A percentile compares a stretch with the other conserved stretches of the same genome.
phyloP scores from a whole-genome alignment of 495 filamentous ascomycete species.

The Penicillium flavigenum region DNA sequence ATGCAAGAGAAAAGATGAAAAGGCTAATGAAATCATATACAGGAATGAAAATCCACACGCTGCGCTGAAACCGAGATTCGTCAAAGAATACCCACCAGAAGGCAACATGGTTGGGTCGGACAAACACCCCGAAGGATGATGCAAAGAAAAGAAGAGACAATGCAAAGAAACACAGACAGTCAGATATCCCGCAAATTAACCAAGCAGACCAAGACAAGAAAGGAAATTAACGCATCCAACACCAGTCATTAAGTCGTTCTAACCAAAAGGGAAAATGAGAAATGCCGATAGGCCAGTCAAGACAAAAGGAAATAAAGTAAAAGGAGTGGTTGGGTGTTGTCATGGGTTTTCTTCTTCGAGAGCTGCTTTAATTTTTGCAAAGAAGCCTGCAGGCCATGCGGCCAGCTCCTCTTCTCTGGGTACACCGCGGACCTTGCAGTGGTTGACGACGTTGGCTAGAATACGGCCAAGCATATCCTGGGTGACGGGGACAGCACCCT shows the following conservation, averaged over 20 bases:
- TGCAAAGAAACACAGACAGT: slow-evolving; percentile 18
- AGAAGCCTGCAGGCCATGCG: slow-evolving; percentile 68
- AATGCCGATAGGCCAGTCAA: slow-evolving; percentile 15
- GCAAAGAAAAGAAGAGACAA: slow-evolving; percentile 10
- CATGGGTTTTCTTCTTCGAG: slow-evolving; percentile 52
- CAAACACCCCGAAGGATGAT: slow-evolving; percentile 14
- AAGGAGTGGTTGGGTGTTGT: slow-evolving; percentile 20
- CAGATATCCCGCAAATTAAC: slow-evolving; percentile 24
- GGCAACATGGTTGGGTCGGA: not conserved
- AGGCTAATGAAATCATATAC: slow-evolving; percentile 23
- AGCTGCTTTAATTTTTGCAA: slow-evolving; percentile 61
- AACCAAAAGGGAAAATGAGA: slow-evolving; percentile 15
- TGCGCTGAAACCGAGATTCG: slow-evolving; percentile 24
- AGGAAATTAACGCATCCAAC: slow-evolving; percentile 23
- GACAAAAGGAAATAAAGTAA: slow-evolving; percentile 25
- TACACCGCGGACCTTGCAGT: slow-evolving; percentile 64
- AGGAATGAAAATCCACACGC: slow-evolving; percentile 20
- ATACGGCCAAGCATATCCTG: slow-evolving; percentile 76
- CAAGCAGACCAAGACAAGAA: slow-evolving; percentile 12
- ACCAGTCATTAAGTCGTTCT: slow-evolving; percentile 33
- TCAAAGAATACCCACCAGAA: slow-evolving; percentile 8
- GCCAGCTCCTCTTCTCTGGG: slow-evolving; percentile 71
- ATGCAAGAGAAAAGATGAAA: slow-evolving; percentile 16
- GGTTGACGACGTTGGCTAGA: slow-evolving; percentile 70
- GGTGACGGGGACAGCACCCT: slow-evolving; percentile 67